Percentiles rank a stretch among this genome's conserved stretches.
Conservation (phyloP, 2,329 filamentous ascomycete species). For the Beauveria medogensis region DNA sequence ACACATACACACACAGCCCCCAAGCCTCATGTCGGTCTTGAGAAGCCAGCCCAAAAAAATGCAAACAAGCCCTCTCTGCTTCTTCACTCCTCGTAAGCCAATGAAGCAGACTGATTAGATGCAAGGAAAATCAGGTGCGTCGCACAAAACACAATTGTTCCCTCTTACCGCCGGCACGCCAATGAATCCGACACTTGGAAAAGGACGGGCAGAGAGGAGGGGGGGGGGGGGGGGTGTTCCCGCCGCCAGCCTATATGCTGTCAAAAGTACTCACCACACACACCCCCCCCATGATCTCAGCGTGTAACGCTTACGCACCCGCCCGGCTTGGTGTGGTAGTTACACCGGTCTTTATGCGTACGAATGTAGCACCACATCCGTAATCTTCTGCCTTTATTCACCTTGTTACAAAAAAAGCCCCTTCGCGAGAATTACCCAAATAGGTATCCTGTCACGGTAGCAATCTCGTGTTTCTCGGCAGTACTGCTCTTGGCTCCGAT, state of each 20-base stretch:
- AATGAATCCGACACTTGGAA: neutral
- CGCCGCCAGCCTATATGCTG: neutral
- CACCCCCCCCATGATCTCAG: neutral
- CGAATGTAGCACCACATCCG: neutral
- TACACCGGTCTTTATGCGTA: neutral
- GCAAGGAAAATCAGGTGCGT: neutral
- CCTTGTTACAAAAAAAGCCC: neutral
- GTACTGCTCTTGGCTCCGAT: neutral
- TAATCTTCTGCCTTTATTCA: neutral
- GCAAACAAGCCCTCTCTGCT: neutral
- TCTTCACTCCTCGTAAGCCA: neutral
- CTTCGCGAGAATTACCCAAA: conserved; percentile 7
- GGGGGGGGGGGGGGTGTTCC: neutral
- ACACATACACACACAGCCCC: too few species aligned
- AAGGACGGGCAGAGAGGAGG: neutral
- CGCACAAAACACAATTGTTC: neutral
- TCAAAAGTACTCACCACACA: neutral
- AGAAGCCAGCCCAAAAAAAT: neutral
- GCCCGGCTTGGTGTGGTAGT: neutral
- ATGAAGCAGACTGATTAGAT: neutral
- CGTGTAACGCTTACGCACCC: neutral
- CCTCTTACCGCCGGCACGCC: neutral
- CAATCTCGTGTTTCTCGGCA: conserved; percentile 1
- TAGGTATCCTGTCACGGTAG: neutral
- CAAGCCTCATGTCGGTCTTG: neutral